A percentile compares a stretch with the other conserved stretches of the same genome.
Conservation (phyloP, 179 eudicot species). For the Spinacia oleracea region DNA sequence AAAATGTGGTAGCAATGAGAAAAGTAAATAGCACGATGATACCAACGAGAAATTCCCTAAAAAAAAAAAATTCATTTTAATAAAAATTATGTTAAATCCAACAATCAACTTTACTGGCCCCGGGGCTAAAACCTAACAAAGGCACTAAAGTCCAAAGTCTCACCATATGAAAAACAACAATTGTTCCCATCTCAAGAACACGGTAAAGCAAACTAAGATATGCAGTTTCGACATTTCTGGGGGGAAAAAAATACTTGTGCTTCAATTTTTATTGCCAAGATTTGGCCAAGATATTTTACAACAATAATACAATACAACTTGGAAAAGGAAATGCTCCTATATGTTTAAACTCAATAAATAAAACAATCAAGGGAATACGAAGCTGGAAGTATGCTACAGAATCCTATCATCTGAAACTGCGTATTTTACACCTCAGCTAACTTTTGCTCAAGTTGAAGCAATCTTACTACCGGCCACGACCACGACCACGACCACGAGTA, state of each 20-base stretch:
- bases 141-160: too few relatives aligned
- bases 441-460: not conserved
- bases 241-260: not conserved
- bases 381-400: conserved; percentile 13
- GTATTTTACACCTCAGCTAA: conserved; percentile 5
- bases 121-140: too few relatives aligned
- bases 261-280: not conserved
- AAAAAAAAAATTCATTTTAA: too few relatives aligned
- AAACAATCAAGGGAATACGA: conserved; percentile 3
- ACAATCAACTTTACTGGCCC: too few relatives aligned
- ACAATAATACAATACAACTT: conserved; percentile 10
- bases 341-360: not conserved
- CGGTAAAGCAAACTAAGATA: too few relatives aligned
- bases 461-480: conserved; percentile 38
- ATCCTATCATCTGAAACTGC: conserved; percentile 3
- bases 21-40: too few relatives aligned
- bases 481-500: conserved; percentile 38
- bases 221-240: not conserved
- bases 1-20: too few relatives aligned
- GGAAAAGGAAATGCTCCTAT: not conserved
- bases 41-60: too few relatives aligned
- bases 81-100: too few relatives aligned
- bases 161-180: too few relatives aligned
- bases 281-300: not conserved
- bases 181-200: too few relatives aligned